These are phyloP conservation scores for Colletotrichum melonis DNA, from an alignment of 2,329 filamentous ascomycete genomes.

Conservation along the genomic window DNA sequence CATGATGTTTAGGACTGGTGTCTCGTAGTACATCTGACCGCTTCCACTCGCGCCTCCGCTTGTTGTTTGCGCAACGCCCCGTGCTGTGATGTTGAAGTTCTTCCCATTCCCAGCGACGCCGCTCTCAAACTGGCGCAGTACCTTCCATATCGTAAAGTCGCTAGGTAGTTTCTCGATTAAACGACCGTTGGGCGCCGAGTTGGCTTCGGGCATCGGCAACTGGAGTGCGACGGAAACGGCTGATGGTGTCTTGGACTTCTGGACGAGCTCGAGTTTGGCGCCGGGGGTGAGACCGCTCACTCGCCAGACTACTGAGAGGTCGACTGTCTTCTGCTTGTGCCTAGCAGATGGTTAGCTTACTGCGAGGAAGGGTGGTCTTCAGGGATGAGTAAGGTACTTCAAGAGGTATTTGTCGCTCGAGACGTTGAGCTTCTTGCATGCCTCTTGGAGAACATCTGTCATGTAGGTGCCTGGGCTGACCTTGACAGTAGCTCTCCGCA, in stretches of 20 bases:
- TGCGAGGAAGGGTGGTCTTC: not conserved
- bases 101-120: slow-evolving; percentile 70
- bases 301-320: slow-evolving; percentile 86
- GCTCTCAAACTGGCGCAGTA: slow-evolving; percentile 91
- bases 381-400: slow-evolving; percentile 68
- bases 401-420: slow-evolving; percentile 80
- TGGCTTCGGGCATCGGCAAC: slow-evolving; percentile 78
- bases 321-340: slow-evolving; percentile 85
- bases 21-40: slow-evolving; percentile 89
- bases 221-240: slow-evolving; percentile 91
- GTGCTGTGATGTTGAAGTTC: slow-evolving; percentile 84
- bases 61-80: slow-evolving; percentile 75
- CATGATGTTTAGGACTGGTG: slow-evolving; percentile 86
- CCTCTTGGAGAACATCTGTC: slow-evolving; percentile 87
- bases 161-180: slow-evolving; percentile 89
- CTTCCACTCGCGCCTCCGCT: slow-evolving; percentile 65
- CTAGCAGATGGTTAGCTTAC: slow-evolving; percentile 54
- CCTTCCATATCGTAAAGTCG: slow-evolving; percentile 87
- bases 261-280: slow-evolving; percentile 92
- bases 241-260: slow-evolving; percentile 85
- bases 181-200: slow-evolving; percentile 71
- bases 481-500: slow-evolving; percentile 83
- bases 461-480: slow-evolving; percentile 84
- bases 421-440: slow-evolving; percentile 84
- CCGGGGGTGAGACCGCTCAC: slow-evolving; percentile 85